Evolutionary conservation across 345 rosid genomes (phyloP).

Genomic region (Dimocarpus longan): DNA sequence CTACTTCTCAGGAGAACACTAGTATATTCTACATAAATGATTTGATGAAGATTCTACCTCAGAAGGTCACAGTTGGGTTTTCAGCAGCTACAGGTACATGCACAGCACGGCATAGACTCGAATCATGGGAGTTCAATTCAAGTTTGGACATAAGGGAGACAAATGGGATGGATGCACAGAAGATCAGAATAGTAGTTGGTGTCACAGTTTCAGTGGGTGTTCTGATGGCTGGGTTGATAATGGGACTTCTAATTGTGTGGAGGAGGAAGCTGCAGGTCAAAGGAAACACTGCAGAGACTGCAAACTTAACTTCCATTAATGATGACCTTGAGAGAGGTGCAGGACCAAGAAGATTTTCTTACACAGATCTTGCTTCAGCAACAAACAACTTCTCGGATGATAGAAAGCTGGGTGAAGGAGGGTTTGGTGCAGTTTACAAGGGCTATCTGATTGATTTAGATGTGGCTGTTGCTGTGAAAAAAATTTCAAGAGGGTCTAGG

Average conservation of each 20-base stretch:
- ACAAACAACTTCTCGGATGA: slow-evolving; percentile 51
- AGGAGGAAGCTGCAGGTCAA: slow-evolving; percentile 18
- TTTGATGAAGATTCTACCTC: slow-evolving; percentile 41
- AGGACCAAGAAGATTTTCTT: slow-evolving; percentile 57
- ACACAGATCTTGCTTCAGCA: slow-evolving; percentile 43
- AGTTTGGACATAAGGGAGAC: slow-evolving; percentile 29
- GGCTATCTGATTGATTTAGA: slow-evolving; percentile 41
- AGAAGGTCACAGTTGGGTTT: slow-evolving; percentile 48
- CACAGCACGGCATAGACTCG: slow-evolving; percentile 29
- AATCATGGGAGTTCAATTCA: slow-evolving; percentile 48
- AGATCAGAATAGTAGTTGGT: slow-evolving; percentile 17
- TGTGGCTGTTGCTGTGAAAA: slow-evolving; percentile 49
- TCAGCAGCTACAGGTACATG: slow-evolving; percentile 36
- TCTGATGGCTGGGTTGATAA: slow-evolving; percentile 16
- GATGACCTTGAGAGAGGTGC: slow-evolving; percentile 58
- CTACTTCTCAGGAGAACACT: slow-evolving; percentile 32
- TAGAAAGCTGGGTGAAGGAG: slow-evolving; percentile 67
- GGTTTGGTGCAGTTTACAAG: slow-evolving; percentile 56
- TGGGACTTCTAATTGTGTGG: slow-evolving; percentile 10
- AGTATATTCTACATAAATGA: slow-evolving; percentile 46
- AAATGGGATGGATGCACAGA: slow-evolving; percentile 13
- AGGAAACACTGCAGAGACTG: slow-evolving; percentile 20
- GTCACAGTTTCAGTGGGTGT: slow-evolving; percentile 25
- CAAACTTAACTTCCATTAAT: slow-evolving; percentile 36
- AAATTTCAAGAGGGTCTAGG: slow-evolving; percentile 44